A percentile compares a stretch with the other conserved stretches of the same genome.
Evolutionary conservation across 108 stramenopile genomes (phyloP).

Genomic region (Parmales sp.): DNA sequence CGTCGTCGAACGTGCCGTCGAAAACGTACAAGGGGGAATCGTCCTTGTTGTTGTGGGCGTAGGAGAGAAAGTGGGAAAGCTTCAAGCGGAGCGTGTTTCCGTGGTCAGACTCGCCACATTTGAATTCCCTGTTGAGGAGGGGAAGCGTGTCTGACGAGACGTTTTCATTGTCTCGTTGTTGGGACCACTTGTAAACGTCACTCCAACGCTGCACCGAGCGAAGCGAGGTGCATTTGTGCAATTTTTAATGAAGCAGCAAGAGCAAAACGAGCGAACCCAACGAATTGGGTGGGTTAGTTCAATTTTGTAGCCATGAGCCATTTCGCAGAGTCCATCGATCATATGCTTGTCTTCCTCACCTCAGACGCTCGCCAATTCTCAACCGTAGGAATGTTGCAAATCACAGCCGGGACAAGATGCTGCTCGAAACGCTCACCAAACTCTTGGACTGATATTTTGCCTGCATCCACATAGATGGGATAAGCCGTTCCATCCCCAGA

Average conservation of each 20-base stretch:
- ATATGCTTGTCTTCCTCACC: background rate
- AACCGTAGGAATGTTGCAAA: conserved; percentile 53
- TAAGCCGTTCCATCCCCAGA: too few relatives aligned
- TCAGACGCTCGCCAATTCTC: background rate
- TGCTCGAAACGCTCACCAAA: conserved; percentile 55
- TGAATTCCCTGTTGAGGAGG: conserved; percentile 44
- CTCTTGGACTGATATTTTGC: conserved; percentile 29
- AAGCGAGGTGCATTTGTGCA: too few relatives aligned
- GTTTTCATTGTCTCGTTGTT: conserved; percentile 34
- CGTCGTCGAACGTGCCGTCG: conserved; percentile 81
- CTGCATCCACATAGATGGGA: conserved; percentile 37
- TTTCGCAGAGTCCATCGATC: conserved; percentile 20
- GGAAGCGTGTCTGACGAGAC: background rate
- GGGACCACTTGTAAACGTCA: conserved; percentile 46
- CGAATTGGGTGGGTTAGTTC: conserved; percentile 1
- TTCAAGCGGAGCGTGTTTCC: conserved; percentile 79
- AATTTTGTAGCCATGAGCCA: conserved; percentile 17
- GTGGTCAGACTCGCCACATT: conserved; percentile 96
- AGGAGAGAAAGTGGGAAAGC: conserved; percentile 76
- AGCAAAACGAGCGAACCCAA: background rate
- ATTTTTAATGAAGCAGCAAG: background rate
- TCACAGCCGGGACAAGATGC: conserved; percentile 48
- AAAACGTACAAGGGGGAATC: conserved; percentile 97
- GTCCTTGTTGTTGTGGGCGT: conserved; percentile 64
- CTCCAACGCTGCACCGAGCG: conserved; percentile 51